A percentile compares a stretch with the other conserved stretches of the same genome.
phyloP scores from a whole-genome alignment of 495 filamentous ascomycete species.

The Terfezia claveryi region DNA sequence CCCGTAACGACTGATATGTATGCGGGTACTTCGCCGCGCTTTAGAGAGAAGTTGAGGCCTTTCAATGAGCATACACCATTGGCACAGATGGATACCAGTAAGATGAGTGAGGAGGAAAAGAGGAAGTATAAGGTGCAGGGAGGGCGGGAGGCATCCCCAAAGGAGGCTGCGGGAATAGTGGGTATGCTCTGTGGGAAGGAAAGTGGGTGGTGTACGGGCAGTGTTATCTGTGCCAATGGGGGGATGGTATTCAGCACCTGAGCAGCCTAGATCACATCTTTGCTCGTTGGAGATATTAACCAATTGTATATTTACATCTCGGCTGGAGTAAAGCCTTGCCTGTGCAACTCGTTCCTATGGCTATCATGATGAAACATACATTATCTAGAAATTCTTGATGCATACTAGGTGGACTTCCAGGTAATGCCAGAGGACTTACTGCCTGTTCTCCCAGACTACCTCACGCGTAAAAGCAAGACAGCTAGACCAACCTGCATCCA shows the following conservation, averaged over 20 bases:
- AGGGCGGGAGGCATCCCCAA: constrained; percentile 44
- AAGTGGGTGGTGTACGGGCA: constrained; percentile 59
- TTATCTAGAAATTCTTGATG: no score
- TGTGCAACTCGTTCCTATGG: no score
- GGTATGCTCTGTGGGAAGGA: constrained; percentile 63
- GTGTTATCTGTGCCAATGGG: constrained; percentile 71
- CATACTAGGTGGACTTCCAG: no score
- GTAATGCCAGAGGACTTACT: no score
- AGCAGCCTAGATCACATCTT: no score
- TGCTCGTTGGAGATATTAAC: no score
- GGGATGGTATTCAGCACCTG: constrained; percentile 30
- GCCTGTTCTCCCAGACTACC: no score
- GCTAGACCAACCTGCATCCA: no score
- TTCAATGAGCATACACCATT: constrained; percentile 51
- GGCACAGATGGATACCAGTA: constrained; percentile 24
- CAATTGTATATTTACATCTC: no score
- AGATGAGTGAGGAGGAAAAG: constrained; percentile 39
- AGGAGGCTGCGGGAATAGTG: constrained; percentile 66
- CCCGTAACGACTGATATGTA: constrained; percentile 67
- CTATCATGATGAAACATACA: no score
- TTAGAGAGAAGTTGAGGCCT: constrained; percentile 23
- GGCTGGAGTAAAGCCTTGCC: no score
- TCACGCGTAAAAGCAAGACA: no score
- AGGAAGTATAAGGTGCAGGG: constrained; percentile 39
- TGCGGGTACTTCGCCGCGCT: constrained; percentile 21